phyloP scores from a whole-genome alignment of 768 basidiomycete species.

The Boletus subparvulus region DNA sequence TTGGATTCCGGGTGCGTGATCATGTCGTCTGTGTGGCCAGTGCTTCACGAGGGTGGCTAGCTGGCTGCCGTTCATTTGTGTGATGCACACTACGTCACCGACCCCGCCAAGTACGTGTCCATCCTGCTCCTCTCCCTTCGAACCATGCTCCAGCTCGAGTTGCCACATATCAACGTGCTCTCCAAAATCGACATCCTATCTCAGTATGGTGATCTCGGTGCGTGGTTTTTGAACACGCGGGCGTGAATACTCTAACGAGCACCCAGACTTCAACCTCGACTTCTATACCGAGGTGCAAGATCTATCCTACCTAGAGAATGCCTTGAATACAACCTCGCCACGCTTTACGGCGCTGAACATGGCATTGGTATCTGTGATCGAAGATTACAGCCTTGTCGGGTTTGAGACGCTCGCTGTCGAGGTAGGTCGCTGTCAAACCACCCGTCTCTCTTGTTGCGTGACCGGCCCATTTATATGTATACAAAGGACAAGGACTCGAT shows the following conservation, averaged over 20 bases:
- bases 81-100: conserved; percentile 96
- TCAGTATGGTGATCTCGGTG: conserved; percentile 90
- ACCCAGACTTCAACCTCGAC: conserved; percentile 89
- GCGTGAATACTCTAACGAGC: background rate
- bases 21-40: background rate
- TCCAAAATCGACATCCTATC: conserved; percentile 93
- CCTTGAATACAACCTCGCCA: conserved; percentile 62
- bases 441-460: background rate
- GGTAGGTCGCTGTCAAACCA: conserved; percentile 41
- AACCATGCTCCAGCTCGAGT: conserved; percentile 96
- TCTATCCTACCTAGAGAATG: conserved; percentile 79
- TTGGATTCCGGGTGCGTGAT: conserved; percentile 78
- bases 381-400: conserved; percentile 89
- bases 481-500: conserved; percentile 90
- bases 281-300: conserved; percentile 99
- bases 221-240: conserved; percentile 18
- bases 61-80: conserved; percentile 93
- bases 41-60: conserved; percentile 40
- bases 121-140: conserved; percentile 88
- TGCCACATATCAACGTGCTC: conserved; percentile 97
- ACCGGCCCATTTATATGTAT: background rate
- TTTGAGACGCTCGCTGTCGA: conserved; percentile 98
- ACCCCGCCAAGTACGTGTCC: conserved; percentile 92
- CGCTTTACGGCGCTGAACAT: conserved; percentile 80
- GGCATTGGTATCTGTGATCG: conserved; percentile 88